Base-by-base conservation (phyloP, 805 yeast species). In the Cyberlindnera maritima region DNA sequence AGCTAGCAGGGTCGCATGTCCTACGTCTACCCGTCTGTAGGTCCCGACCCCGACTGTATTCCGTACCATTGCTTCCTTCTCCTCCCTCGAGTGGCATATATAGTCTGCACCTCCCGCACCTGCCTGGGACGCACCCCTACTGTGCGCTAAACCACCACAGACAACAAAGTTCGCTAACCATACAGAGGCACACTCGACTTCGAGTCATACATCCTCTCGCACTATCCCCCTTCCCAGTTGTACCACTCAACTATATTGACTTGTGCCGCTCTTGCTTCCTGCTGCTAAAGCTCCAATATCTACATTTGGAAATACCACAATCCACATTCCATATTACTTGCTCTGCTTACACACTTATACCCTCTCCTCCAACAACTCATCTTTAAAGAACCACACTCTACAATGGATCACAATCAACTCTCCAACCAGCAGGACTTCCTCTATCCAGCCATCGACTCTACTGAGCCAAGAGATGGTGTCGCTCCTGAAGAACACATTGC, bases 341-440 rank as follows among this genome's bases (percentile, higher is more conserved):
- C 19, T 32, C 18, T n/a, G 13, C 32, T n/a, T 17, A 15, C 15
- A 11, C 34, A 31, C 35, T 32, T 32, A 18, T n/a, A 32, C 35
- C 37, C n/a, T 12, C 8, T 18, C 18, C 19, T 15, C 10, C 32
- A 15, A 3, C 31, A 18, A 12, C 29, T 10, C 31, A 4, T 14
- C 18, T 3, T 17, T 10, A 21, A 25, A 3, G 13, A 3, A 25
- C 40, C 25, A 21, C 25, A 21, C 3, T 11, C 10, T 25, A 39
- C n/a, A 9, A 41, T 41, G 44, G 48, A 46, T 17, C 8, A 31
- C 31, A 21, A 23, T 25, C 40, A 41, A 29, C 33, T 33, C 13
- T 40, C 49, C 6, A 23, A 31, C 28, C 43, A 36, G 12, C 46
- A 47, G 28, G 46, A 47, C 18, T 47, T 42, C 44, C 44, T 47